Evolutionary conservation across 257 asterid genomes (phyloP).

Genomic region (Solanum chiquidenum): DNA sequence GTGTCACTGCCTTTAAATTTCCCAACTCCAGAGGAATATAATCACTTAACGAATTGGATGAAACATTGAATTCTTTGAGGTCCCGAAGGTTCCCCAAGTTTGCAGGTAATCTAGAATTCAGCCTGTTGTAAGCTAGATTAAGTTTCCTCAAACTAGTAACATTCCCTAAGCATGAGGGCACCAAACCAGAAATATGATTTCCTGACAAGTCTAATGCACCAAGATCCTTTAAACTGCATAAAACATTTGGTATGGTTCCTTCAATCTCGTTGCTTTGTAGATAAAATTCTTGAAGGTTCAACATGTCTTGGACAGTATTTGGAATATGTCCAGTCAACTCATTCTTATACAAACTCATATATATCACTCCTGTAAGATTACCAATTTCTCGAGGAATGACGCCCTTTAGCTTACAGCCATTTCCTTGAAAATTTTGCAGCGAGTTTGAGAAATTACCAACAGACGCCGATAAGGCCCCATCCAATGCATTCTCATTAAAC

Average conservation of each 20-base stretch:
- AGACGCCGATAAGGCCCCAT: not conserved
- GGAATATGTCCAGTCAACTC: not conserved
- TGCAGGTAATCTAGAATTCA: not conserved
- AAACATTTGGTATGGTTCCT: not conserved
- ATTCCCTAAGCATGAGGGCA: not conserved
- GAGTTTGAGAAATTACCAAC: not conserved
- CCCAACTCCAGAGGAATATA: not conserved
- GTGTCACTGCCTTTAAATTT: not conserved
- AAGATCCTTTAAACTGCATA: not conserved
- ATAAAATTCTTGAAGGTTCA: not conserved
- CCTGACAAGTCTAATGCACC: not conserved
- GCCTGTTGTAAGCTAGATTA: not conserved
- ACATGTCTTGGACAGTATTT: not conserved
- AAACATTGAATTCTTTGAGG: not conserved
- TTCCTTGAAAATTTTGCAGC: not conserved
- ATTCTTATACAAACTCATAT: not conserved
- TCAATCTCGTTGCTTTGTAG: not conserved
- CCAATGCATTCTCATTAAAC: not conserved
- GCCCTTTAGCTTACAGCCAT: not conserved
- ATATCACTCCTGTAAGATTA: not conserved
- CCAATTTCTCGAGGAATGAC: not conserved
- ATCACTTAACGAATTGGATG: not conserved
- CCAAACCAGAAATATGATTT: not conserved
- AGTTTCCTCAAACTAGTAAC: not conserved
- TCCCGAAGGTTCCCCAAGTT: not conserved